Conservation (phyloP, 306 rosid genomes). For the Vigna nakashimae region DNA sequence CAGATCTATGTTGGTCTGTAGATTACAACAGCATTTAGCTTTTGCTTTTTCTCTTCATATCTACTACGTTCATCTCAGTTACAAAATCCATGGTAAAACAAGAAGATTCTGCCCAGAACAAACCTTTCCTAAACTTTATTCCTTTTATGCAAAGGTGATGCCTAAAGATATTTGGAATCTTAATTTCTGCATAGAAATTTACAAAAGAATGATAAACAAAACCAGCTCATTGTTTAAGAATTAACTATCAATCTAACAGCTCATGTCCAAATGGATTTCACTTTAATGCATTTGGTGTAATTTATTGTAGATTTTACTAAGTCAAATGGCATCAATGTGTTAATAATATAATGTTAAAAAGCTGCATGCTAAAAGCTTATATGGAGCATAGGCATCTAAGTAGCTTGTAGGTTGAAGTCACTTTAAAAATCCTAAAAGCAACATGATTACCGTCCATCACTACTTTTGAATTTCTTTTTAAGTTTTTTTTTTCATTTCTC, state of each 20-base stretch:
- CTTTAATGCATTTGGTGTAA: not conserved
- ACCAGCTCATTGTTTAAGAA: slow-evolving; percentile 1
- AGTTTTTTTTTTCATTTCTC: too few species aligned
- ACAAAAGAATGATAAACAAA: not conserved
- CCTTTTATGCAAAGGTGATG: slow-evolving; percentile 36
- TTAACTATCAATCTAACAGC: not conserved
- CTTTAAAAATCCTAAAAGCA: not conserved
- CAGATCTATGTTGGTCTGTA: slow-evolving; percentile 3
- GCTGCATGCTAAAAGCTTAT: slow-evolving; percentile 19
- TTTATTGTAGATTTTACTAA: not conserved
- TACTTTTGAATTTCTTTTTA: not conserved
- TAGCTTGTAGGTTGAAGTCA: not conserved
- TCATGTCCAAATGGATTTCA: not conserved
- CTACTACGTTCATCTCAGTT: slow-evolving; percentile 4
- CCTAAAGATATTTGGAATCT: slow-evolving; percentile 15
- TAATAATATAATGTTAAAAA: slow-evolving; percentile 3
- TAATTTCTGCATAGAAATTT: not conserved
- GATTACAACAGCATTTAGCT: not conserved
- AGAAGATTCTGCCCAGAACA: not conserved
- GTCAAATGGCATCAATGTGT: not conserved
- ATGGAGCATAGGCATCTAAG: slow-evolving; percentile 6
- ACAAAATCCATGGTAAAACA: slow-evolving; percentile 19
- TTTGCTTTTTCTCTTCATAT: not conserved
- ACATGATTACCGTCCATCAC: slow-evolving; percentile 28
- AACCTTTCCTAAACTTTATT: not conserved